Percentiles rank a stretch among this genome's conserved stretches.
Evolutionary conservation across 2,329 filamentous ascomycete genomes (phyloP).

Genomic region (Cercospora berteroae): DNA sequence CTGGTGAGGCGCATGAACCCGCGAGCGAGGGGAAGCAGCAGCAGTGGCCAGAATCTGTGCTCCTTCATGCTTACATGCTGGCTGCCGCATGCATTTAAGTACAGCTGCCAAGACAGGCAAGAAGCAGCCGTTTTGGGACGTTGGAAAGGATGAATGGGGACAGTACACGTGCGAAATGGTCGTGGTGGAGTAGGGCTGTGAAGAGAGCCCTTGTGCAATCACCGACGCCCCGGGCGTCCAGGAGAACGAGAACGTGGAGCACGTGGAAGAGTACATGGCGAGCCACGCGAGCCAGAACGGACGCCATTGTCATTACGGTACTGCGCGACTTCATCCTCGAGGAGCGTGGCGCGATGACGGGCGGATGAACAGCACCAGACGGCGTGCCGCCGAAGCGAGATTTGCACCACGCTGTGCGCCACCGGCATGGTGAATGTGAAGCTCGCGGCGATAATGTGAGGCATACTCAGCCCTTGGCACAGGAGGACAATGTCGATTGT

Average conservation of each 20-base stretch:
- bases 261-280: not conserved
- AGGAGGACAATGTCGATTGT: not conserved
- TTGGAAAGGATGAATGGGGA: not conserved
- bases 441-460: slow-evolving; percentile 5
- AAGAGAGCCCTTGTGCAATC: not conserved
- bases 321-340: not conserved
- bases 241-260: not conserved
- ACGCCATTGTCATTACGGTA: not conserved
- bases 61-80: not conserved
- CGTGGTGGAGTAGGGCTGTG: not conserved
- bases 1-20: not conserved
- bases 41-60: not conserved
- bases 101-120: not conserved
- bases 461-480: not conserved
- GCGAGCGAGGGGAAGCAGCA: not conserved
- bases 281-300: not conserved
- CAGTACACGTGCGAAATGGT: not conserved
- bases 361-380: not conserved
- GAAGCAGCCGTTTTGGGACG: not conserved
- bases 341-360: not conserved
- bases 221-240: not conserved
- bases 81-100: not conserved
- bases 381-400: slow-evolving; percentile 1
- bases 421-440: not conserved
- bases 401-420: slow-evolving; percentile 4